Evolutionary conservation across 2,329 filamentous ascomycete species (phyloP), one percentile per base, ranked within the genome.

Genomic region (Botrytis squamosa): DNA sequence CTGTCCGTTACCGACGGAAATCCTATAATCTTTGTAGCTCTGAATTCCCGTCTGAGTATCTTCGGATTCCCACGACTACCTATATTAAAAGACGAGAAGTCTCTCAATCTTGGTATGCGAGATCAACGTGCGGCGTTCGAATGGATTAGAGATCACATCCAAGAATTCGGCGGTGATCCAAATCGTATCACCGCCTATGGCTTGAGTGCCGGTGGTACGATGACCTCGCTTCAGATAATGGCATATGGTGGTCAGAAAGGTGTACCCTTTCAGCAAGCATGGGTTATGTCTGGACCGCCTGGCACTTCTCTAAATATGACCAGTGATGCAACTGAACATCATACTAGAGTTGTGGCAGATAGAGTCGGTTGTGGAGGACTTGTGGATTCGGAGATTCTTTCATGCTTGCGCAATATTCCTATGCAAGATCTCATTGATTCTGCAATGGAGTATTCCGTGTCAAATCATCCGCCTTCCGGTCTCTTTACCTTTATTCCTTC

Each of bases 371-470:
- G 65, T 36, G 71, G 57, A 14, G 42, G 4, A 5, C 18, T 55
- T 16, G 25, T n/a, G 9, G 65, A 46, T 44, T 18, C 42, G 3
- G 29, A 55, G 5, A 57, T 70, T 5, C 25, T 64, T 40, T 38
- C 18, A 10, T 70, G 42, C 38, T 18, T 73, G 4, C 40, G n/a
- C 10, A 3, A 62, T 25, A 1, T 75, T 20, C 55, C 57, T 2
- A 72, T 72, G 72, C 42, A 72, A 14, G 36, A 64, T 6, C 63
- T 75, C 20, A 57, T 74, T 62, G 44, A 40, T 20, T 38, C 62
- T 59, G 63, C 74, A 22, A 73, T 75, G 68, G 55, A 60, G 40
- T 75, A 75, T 49, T 74, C 72, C 6, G 25, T 74, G 2, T 69
- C 49, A 29, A 66, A 74, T 36, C 66, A 70, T 60, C 72, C 72